Evolutionary conservation across 148 eudicot genomes (phyloP).

Genomic region (Suaeda aralocaspica): DNA sequence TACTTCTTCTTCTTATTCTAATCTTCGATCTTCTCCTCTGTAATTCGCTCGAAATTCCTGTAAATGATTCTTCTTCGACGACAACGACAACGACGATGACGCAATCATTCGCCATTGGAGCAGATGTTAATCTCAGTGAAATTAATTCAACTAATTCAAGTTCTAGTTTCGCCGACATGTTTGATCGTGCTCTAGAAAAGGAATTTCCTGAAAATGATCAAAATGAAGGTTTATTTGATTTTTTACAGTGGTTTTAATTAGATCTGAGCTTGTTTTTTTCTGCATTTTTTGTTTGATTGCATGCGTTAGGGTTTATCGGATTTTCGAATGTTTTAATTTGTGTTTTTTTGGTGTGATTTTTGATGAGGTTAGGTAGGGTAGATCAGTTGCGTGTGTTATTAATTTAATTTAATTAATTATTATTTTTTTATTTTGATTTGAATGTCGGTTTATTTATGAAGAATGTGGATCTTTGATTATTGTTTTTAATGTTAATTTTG

Average conservation of each 20-base stretch:
- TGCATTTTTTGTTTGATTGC: slow-evolving; percentile 6
- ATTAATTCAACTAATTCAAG: slow-evolving; percentile 24
- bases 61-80: slow-evolving; percentile 19
- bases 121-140: slow-evolving; percentile 17
- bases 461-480: slow-evolving; percentile 11
- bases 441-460: not conserved
- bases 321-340: not conserved
- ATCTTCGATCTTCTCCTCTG: slow-evolving; percentile 24
- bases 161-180: slow-evolving; percentile 80
- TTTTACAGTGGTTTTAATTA: slow-evolving; percentile 1
- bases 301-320: slow-evolving; percentile 9
- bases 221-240: slow-evolving; percentile 45
- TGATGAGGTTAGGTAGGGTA: not conserved
- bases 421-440: not conserved
- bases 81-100: not conserved
- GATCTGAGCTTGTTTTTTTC: slow-evolving; percentile 33
- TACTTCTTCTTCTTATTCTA: no score
- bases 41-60: not conserved
- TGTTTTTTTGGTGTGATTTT: not conserved
- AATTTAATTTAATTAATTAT: not conserved
- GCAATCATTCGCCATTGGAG: slow-evolving; percentile 9
- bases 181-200: slow-evolving; percentile 92
- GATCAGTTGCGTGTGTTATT: not conserved
- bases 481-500: not conserved
- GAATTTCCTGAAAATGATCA: slow-evolving; percentile 89